Conservation (phyloP, 2,329 filamentous ascomycete species). For the Chaetomium sp. region DNA sequence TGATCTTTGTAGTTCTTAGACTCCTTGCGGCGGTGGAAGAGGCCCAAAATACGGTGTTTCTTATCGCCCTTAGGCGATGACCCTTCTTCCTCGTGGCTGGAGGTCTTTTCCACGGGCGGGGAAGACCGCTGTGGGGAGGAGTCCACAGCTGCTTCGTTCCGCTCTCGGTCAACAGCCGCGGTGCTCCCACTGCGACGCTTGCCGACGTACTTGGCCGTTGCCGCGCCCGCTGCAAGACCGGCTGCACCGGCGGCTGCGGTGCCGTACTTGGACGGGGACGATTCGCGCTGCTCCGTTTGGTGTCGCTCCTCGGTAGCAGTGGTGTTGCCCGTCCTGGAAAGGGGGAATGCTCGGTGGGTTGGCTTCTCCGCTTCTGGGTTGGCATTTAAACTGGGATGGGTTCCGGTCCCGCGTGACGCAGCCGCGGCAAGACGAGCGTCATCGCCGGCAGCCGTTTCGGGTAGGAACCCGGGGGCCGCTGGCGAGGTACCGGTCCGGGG, state of each 20-base stretch:
- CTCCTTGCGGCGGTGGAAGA: slow-evolving; percentile 22
- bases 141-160: background rate
- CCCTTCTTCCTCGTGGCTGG: slow-evolving; percentile 4
- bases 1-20: slow-evolving; percentile 5
- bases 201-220: slow-evolving; percentile 1
- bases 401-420: background rate
- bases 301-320: background rate
- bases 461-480: slow-evolving; percentile 5
- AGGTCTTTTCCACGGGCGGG: slow-evolving; percentile 6
- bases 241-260: slow-evolving; percentile 7
- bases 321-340: background rate
- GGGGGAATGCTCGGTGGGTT: slow-evolving; percentile 13
- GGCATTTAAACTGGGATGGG: background rate
- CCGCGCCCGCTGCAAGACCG: slow-evolving; percentile 11
- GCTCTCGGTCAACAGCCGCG: background rate
- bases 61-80: slow-evolving; percentile 11
- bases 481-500: background rate
- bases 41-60: slow-evolving; percentile 20
- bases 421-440: slow-evolving; percentile 9
- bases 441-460: slow-evolving; percentile 5
- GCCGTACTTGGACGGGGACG: background rate
- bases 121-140: slow-evolving; percentile 6
- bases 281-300: background rate
- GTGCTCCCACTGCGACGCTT: background rate
- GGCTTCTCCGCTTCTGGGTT: too few relatives aligned